Conservation (phyloP, 495 filamentous ascomycete species). For the Pseudomonodictys pantanalensis region DNA sequence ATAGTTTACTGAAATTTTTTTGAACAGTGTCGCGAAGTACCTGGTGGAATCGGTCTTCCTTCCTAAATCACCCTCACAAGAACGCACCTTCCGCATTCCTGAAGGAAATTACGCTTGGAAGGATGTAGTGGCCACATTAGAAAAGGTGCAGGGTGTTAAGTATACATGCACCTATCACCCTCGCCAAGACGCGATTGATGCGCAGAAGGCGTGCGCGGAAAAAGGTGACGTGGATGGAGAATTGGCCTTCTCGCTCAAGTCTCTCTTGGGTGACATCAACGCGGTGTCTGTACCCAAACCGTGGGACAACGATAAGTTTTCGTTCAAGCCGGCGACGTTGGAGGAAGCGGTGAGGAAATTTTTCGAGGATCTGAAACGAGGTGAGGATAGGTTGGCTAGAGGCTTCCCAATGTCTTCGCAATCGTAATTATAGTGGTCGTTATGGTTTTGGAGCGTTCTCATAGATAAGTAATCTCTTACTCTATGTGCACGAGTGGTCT, state of each 20-base stretch:
- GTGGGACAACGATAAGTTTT: conserved; percentile 22
- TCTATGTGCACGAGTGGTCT: conserved; percentile 8
- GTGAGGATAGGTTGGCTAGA: conserved; percentile 8
- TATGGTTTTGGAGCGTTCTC: conserved; percentile 9
- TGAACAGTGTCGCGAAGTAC: conserved; percentile 3
- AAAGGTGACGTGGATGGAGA: conserved; percentile 18
- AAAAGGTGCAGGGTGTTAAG: conserved; percentile 13
- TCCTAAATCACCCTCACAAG: not conserved
- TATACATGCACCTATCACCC: conserved; percentile 5
- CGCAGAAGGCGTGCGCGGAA: conserved; percentile 1
- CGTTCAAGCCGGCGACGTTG: conserved; percentile 13
- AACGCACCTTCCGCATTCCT: conserved; percentile 12
- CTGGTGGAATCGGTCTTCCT: conserved; percentile 14
- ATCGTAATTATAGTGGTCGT: conserved; percentile 5
- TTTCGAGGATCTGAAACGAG: conserved; percentile 11
- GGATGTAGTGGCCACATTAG: conserved; percentile 9
- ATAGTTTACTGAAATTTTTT: not conserved
- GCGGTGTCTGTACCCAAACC: not conserved
- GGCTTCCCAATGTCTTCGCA: conserved; percentile 10
- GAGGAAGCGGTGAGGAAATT: conserved; percentile 7
- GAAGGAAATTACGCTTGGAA: not conserved
- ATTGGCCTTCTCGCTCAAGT: conserved; percentile 8
- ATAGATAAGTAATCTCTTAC: conserved; percentile 10
- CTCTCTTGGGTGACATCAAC: not conserved
- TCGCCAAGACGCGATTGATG: conserved; percentile 8